These are phyloP conservation scores for Serendipita sp. DNA, from an alignment of 768 basidiomycete genomes.

Conservation along the genomic window DNA sequence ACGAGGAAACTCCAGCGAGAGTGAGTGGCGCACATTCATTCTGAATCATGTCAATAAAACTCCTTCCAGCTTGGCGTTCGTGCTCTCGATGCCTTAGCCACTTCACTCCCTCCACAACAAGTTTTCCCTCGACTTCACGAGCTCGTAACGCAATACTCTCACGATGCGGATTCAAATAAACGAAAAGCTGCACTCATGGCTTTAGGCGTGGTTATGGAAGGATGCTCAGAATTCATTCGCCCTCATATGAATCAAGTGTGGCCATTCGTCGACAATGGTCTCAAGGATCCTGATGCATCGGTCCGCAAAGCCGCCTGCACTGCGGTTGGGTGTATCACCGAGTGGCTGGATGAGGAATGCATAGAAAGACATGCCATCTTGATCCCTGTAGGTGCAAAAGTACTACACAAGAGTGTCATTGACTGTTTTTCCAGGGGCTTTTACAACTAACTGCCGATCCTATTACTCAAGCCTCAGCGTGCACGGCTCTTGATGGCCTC, in stretches of 20 bases:
- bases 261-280: constrained; percentile 82
- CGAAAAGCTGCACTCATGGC: constrained; percentile 91
- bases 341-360: constrained; percentile 93
- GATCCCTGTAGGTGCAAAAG: neutral
- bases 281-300: constrained; percentile 63
- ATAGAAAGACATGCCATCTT: constrained; percentile 47
- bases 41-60: neutral
- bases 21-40: constrained; percentile 29
- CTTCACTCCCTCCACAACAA: constrained; percentile 81
- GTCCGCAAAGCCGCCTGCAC: constrained; percentile 95
- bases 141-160: constrained; percentile 73
- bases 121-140: constrained; percentile 83
- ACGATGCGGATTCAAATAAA: constrained; percentile 54
- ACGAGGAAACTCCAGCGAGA: constrained; percentile 82
- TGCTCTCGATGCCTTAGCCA: constrained; percentile 82
- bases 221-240: constrained; percentile 95
- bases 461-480: constrained; percentile 79
- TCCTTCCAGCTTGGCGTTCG: constrained; percentile 67
- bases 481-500: constrained; percentile 89
- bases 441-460: constrained; percentile 77
- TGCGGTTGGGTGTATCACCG: constrained; percentile 88
- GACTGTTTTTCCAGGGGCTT: neutral
- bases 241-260: constrained; percentile 82
- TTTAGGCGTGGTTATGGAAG: constrained; percentile 89
- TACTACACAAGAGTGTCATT: neutral